Base-by-base conservation (phyloP, 2,329 filamentous ascomycete species). In the Sclerotinia sclerotiorum region DNA sequence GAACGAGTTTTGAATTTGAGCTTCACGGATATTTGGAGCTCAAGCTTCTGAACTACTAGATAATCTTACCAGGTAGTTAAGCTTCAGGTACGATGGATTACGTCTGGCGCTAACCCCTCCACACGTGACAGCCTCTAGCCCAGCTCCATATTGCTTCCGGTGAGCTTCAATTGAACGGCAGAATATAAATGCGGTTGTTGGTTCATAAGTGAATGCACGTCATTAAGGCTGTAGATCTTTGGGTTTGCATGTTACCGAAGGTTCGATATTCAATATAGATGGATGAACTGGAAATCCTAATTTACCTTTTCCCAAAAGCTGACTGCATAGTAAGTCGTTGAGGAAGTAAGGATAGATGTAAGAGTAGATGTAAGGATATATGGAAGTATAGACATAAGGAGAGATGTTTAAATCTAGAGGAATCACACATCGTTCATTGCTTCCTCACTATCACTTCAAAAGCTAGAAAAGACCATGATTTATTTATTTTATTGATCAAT, bases 11-110 rank as follows among this genome's bases (percentile, higher is more conserved):
- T 51, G 46, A 51, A 39, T 51, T 66, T 57, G 29, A 65, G 51
- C 64, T 70, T 60, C 46, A 29, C 24, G 32, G 35, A 48, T 32
- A 48, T 51, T 62, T 62, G 60, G n/a, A 67, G 29, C 42, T 61
- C 13, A 49, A 56, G 55, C 63, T 66, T 54, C 42, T 35, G 61
- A 46, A 48, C 39, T 39, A 39, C 35, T 39, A 39, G 35, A 13
- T 39, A 51, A 32, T 32, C 32, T 32, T 32, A 32, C 32, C 6
- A 5, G 32, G 32, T 39, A 54, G n/a, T 21, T 35, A 65, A 68
- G 67, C 67, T 68, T 49, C 32, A 56, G 55, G 24, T 57, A 57
- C 42, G 19, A 35, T 24, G 19, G 46, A 46, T 49, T 52, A 67
- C 46, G 60, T 62, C 55, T 57, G 55, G 21, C 55, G 55, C 64